Conservation (phyloP, 2,329 filamentous ascomycete genomes). For the Phialophora macrospora region DNA sequence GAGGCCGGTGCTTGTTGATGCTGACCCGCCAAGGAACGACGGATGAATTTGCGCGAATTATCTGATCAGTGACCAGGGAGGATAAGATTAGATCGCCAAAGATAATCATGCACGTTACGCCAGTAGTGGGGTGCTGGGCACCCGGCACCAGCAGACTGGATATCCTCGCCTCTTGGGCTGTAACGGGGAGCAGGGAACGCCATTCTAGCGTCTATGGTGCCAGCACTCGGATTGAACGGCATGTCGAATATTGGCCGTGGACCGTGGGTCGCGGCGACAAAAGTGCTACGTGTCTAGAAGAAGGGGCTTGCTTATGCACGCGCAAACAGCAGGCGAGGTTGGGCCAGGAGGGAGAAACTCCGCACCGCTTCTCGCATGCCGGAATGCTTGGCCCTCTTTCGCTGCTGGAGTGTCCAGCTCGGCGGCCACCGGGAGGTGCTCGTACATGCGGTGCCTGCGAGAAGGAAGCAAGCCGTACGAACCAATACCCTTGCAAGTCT, state of each 20-base stretch:
- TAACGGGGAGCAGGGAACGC: conserved; percentile 7
- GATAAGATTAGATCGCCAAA: conserved; percentile 26
- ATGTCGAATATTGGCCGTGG: conserved; percentile 10
- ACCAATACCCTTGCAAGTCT: not conserved
- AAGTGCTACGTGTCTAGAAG: not conserved
- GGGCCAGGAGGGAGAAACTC: not conserved
- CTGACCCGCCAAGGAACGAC: not conserved
- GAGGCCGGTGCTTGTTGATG: too few species aligned
- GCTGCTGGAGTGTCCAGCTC: not conserved
- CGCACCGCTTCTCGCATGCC: not conserved
- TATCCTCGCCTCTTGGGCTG: not conserved
- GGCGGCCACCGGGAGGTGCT: not conserved
- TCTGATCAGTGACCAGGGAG: conserved; percentile 15
- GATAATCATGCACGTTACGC: not conserved
- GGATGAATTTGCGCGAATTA: conserved; percentile 15
- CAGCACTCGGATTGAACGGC: conserved; percentile 1
- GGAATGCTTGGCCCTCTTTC: not conserved
- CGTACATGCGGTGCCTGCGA: not conserved
- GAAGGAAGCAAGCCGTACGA: conserved; percentile 2
- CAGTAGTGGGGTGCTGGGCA: not conserved
- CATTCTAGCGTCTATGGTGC: conserved; percentile 17
- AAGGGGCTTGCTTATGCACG: not conserved
- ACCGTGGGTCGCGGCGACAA: not conserved
- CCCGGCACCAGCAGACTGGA: not conserved
- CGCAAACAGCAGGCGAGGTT: not conserved